phyloP scores from a whole-genome alignment of 2,329 filamentous ascomycete species.

The Talaromyces sp. region DNA sequence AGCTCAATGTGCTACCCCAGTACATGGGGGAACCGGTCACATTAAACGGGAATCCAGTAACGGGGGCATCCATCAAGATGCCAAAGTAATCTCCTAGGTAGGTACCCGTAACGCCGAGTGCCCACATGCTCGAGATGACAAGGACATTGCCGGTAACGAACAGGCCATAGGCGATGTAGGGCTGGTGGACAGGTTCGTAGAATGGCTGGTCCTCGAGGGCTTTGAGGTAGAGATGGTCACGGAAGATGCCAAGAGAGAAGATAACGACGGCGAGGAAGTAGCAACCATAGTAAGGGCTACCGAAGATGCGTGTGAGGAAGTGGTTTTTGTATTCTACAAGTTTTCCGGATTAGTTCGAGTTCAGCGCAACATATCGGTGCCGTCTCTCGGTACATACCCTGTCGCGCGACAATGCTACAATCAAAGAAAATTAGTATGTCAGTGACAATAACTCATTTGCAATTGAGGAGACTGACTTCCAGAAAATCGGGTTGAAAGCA shows the following conservation, averaged over 20 bases:
- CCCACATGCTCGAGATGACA: conserved; percentile 85
- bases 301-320: conserved; percentile 81
- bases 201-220: conserved; percentile 74
- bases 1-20: conserved; percentile 87
- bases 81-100: conserved; percentile 99
- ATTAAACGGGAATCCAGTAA: conserved; percentile 95
- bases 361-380: background rate
- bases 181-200: conserved; percentile 66
- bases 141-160: conserved; percentile 75
- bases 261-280: conserved; percentile 86
- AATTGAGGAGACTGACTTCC: conserved; percentile 70
- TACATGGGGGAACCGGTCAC: conserved; percentile 93
- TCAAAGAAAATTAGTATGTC: background rate
- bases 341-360: conserved; percentile 13
- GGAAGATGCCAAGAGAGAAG: conserved; percentile 85
- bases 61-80: conserved; percentile 92
- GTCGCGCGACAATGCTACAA: conserved; percentile 72
- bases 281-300: conserved; percentile 74
- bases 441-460: background rate
- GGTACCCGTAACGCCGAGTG: conserved; percentile 88
- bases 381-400: conserved; percentile 53
- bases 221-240: conserved; percentile 82
- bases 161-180: conserved; percentile 66
- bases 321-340: conserved; percentile 82
- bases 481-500: conserved; percentile 96